Base-by-base conservation (phyloP, 2,329 filamentous ascomycete genomes). In the Aureobasidium sp. region DNA sequence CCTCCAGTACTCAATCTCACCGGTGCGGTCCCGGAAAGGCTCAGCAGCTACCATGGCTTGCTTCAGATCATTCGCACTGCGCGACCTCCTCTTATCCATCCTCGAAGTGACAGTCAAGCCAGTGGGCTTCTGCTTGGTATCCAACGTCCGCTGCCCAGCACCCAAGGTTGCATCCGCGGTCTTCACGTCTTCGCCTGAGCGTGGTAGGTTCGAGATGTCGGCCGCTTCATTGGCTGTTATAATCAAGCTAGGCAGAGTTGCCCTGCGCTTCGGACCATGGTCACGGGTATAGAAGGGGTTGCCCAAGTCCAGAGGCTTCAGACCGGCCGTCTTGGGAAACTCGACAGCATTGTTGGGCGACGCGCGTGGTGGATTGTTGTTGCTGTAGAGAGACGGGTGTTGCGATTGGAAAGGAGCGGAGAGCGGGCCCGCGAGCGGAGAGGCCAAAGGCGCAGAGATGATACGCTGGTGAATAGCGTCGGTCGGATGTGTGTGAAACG, bases 1-100 rank as follows among this genome's bases (percentile, higher is more conserved):
- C 8, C 72, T 66, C 73, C 72, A 73, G 53, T 69, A 71, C 39
- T 67, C 63, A 30, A 74, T 73, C 66, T 74, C 73, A 32, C 71
- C 69, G 54, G 68, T 72, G 54, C 70, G 68, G 59, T 73, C 70
- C 30, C 70, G 65, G 1, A 67, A 61, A n/a, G 67, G 55, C 29
- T 65, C 63, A 13, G 63, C 60, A 42, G 65, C 61, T 16, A 62
- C 36, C 34, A 62, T 61, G 25, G 65, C 52, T 6, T 65, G 48
- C 10, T 65, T 66, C 42, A 74, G 62, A 62, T 73, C 71, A 45
- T 69, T 71, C 5, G 69, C 68, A 61, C 72, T 74, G 54, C 72
- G 63, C 37, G 72, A 74, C 53, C 68, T 69, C 60, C 72, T 67
- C 62, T 71, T 70, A 8, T 66, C 49, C 53, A 67, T 68, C 53